A percentile compares a stretch with the other conserved stretches of the same genome.
phyloP scores from a whole-genome alignment of 768 basidiomycete genomes.

The Tricholoma terreum region DNA sequence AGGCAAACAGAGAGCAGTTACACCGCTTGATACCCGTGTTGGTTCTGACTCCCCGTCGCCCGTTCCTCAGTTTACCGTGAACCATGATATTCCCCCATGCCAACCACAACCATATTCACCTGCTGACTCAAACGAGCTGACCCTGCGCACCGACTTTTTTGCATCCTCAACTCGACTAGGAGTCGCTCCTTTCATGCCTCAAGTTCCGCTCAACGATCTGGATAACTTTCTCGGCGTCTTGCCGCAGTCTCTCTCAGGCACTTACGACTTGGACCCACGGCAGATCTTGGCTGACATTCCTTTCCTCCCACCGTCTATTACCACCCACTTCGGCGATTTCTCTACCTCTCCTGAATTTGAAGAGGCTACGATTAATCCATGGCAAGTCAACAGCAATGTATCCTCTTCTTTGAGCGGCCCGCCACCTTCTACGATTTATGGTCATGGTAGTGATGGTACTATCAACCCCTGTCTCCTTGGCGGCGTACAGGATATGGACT shows the following conservation, averaged over 20 bases:
- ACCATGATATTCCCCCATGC: not conserved
- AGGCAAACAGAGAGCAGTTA: conserved; percentile 28
- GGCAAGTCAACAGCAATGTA: not conserved
- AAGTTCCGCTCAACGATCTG: not conserved
- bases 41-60: not conserved
- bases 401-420: not conserved
- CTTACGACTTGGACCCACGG: not conserved
- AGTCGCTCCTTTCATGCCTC: conserved; percentile 5
- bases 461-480: conserved; percentile 18
- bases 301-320: not conserved
- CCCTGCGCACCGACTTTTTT: not conserved
- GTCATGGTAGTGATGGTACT: conserved; percentile 18
- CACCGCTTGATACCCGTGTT: not conserved
- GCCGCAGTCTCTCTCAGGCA: not conserved
- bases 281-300: not conserved
- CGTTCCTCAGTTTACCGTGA: not conserved
- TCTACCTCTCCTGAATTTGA: not conserved
- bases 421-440: conserved; percentile 1
- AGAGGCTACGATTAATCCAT: not conserved
- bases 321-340: not conserved
- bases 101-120: not conserved
- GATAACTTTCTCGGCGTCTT: conserved; percentile 2
- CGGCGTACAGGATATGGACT: conserved; percentile 4
- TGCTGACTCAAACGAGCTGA: not conserved
- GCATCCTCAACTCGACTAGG: not conserved